Evolutionary conservation across 164 flowering plant species (phyloP), one percentile per base, ranked within the genome.

Genomic region (Umbellularia californica): DNA sequence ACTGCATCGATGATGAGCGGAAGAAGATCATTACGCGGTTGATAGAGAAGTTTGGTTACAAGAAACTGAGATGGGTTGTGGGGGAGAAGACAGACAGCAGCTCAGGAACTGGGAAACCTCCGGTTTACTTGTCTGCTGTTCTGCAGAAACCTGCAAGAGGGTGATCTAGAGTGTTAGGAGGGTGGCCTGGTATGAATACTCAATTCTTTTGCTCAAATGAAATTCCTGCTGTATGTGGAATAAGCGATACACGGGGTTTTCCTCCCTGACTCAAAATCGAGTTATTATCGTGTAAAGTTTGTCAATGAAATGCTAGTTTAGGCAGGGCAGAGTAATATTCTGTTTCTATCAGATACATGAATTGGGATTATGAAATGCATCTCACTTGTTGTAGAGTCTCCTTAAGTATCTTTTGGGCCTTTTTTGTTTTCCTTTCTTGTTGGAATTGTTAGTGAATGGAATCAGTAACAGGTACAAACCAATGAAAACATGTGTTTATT

Each of bases 31-130:
- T 94, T 14, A 94, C 93, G 2, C 80, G 86, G 70, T 84, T 96
- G 87, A 92, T 94, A 24, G 97, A 96, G 78, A 81, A 86, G 67
- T 94, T 94, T 71, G 97, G 97, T 58, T 95, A 93, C 74, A 93
- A 89, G 77, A 95, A 95, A 84, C 82, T 95, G 85, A 95, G 92
- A 78, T 95, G 98, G 99, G 91, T 92, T 24, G 88, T 95, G 65
- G 99, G 99, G 50, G 97, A 91, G 77, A 90, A 84, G 84, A 64
- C 68, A 5, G 93, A 90, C 73, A 52, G 82, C 25, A 58, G 82
- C 23, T 64, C 84, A 47, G 90, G 84, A 4, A 64, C 84, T 2
- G 91, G 90, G 35, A 92, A 88, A 77, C 75, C 94, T 12, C 90
- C 88, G 77, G 87, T 92, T 74, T 92, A 86, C 79, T 80, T 95